Conservation (phyloP, 2,329 filamentous ascomycete species). For the Ploettnerulaceae sp. region DNA sequence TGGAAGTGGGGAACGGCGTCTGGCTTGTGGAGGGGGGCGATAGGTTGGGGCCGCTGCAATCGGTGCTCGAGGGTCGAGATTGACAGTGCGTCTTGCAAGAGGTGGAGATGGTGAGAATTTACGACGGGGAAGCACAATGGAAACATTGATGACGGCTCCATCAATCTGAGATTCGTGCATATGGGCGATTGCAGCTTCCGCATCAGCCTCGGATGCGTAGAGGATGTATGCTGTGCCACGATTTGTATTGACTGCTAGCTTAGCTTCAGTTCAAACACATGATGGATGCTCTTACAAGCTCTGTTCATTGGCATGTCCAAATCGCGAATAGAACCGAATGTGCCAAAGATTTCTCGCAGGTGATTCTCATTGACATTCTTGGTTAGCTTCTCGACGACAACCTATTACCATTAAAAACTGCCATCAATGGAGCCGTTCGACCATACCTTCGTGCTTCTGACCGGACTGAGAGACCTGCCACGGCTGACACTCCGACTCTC, state of each 20-base stretch:
- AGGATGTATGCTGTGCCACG: constrained; percentile 91
- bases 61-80: constrained; percentile 49
- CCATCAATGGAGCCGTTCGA: constrained; percentile 4
- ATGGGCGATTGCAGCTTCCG: constrained; percentile 83
- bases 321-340: constrained; percentile 80
- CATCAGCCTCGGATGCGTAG: constrained; percentile 70
- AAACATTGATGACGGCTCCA: constrained; percentile 34
- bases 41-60: constrained; percentile 15
- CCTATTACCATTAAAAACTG: constrained; percentile 46
- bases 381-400: constrained; percentile 92
- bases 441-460: constrained; percentile 49
- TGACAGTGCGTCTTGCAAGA: constrained; percentile 57
- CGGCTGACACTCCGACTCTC: constrained; percentile 32
- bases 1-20: constrained; percentile 27
- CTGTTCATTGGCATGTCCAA: constrained; percentile 87
- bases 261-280: constrained; percentile 16
- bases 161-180: constrained; percentile 89
- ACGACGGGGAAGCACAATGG: constrained; percentile 35
- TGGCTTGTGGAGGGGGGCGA: constrained; percentile 25
- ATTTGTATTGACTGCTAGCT: constrained; percentile 69
- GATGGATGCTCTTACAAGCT: constrained; percentile 57
- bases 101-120: constrained; percentile 80
- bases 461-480: constrained; percentile 34
- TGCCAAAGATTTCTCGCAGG: constrained; percentile 84
- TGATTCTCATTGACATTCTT: constrained; percentile 91